Base-by-base conservation (phyloP, 1,284 basidiomycete species). In the Inonotus obliquus region DNA sequence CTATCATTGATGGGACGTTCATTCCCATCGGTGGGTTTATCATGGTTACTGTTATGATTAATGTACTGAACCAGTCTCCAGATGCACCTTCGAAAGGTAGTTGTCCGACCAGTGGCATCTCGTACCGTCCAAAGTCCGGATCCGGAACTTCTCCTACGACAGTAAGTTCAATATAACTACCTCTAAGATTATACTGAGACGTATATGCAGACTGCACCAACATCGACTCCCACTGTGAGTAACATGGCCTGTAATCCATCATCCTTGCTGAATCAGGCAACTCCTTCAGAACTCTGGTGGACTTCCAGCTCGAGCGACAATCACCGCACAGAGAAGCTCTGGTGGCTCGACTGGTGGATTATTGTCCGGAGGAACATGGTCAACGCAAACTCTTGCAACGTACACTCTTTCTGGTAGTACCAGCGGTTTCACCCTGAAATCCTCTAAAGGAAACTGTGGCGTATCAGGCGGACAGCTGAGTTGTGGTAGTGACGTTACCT, bases 1-100 rank as follows among this genome's bases (percentile, higher is more conserved):
- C 86, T 11, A 67, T 84, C 51, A 79, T 89, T 48, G 86, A 89
- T 65, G 89, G 89, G 4, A 68, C 68, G 0, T 89, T 89, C 66
- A 73, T 83, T 38, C 77, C 80, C 1, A 87, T 88, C 56, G 69
- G 87, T 89, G 78, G 70, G 39, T 55, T 17, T 47, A 37, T 52
- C 6, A 21, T 32, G n/a, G n/a, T 37, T 45, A 54, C 19, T 49
- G 19, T 38, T 4, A 19, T 45, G 29, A 51, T n/a, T 39, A 55
- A 11, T 10, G 19, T 61, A 61, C n/a, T 45, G 19, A 35, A 35
- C 21, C 27, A n/a, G 9, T 54, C 60, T 58, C 49, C 61, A 86
- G 87, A 81, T 70, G 76, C 84, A 1, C 83, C 84, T 0, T 65
- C 72, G n/a, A 64, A 71, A 25, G 79, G 81, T 35, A 74, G 78